Evolutionary conservation across 441 rosid genomes (phyloP), one percentile per base, ranked within the genome.

Genomic region (Croton laevigatus): DNA sequence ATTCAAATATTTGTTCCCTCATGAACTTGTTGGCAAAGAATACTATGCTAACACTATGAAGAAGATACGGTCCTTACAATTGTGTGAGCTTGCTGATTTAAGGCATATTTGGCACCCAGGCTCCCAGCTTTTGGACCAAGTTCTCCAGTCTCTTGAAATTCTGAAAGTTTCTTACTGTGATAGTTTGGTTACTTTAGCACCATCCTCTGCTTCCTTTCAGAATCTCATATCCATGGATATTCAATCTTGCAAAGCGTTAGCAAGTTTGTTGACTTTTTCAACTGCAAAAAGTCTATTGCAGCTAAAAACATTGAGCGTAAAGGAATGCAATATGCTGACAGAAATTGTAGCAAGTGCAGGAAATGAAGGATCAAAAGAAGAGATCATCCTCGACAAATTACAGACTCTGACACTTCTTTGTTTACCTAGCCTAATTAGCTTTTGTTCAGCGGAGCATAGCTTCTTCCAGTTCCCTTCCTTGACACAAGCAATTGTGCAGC

Each of bases 1-100:
- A 40, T 80, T 73, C 63, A 36, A 62, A 60, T 73, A 48, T 40
- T 36, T 80, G 23, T 73, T 76, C 62, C 46, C 66, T 37, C 16
- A 20, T 22, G n/a, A n/a, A n/a, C n/a, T n/a, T n/a, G n/a, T n/a
- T n/a, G n/a, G n/a, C n/a, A n/a, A n/a, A n/a, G n/a, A 37, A 3
- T 17, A 69, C 6, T 32, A 17, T 59, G 23, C n/a, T 19, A 16
- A 23, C 32, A 16, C 14, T 12, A 27, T 62, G 1, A 8, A 27
- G 0, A 23, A 53, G 36, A 20, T 71, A 48, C 44, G 13, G 11
- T 6, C 51, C 16, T 8, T 71, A 38, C 16, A 13, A 3, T 52
- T 71, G 23, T 1, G 1, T 17, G 0, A 0, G 2, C 68, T 65
- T n/a, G 37, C 64, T 6, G 32, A 22, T 11, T 12, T 75, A 64